Conservation (phyloP, 345 rosid genomes). For the Hibiscus trionum region DNA sequence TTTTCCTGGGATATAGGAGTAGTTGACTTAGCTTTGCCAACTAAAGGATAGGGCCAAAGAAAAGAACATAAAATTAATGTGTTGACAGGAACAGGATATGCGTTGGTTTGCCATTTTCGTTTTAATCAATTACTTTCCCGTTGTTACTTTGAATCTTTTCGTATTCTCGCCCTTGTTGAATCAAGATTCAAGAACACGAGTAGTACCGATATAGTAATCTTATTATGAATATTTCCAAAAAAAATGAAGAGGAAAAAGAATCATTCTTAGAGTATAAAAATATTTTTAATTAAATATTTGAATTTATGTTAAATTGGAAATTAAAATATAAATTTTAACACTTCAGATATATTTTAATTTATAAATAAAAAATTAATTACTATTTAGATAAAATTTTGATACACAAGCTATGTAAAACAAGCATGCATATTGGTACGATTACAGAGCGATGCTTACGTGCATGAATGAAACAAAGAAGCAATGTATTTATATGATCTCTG, state of each 20-base stretch:
- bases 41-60: background rate
- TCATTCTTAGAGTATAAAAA: no score
- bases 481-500: background rate
- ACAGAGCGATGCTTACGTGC: no score
- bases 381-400: no score
- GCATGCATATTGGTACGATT: no score
- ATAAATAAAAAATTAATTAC: no score
- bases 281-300: no score
- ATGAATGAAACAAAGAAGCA: background rate
- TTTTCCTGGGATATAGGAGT: background rate
- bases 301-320: no score
- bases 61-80: background rate
- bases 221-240: no score
- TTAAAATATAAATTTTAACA: no score
- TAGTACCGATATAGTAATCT: no score
- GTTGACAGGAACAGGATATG: background rate
- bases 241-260: slow-evolving; percentile 1
- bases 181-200: background rate
- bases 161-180: background rate
- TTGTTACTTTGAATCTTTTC: background rate
- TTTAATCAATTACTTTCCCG: background rate
- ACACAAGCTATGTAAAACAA: no score
- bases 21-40: background rate
- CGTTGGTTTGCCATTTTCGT: background rate
- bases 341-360: no score